phyloP scores from a whole-genome alignment of 2,329 filamentous ascomycete species.

The Parastagonospora avenae region DNA sequence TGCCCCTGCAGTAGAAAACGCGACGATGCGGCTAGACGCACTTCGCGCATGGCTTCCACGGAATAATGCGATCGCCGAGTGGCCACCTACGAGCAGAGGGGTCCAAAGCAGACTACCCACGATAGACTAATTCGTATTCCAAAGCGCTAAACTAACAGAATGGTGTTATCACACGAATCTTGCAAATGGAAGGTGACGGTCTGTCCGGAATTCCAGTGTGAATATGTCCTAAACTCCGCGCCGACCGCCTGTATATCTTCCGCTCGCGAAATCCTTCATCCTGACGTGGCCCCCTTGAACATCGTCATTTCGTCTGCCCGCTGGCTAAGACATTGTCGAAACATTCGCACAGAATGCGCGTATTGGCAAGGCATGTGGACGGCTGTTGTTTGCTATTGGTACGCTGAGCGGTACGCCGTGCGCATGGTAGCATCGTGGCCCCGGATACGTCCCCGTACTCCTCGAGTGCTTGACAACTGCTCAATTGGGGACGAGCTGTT shows the following conservation, averaged over 20 bases:
- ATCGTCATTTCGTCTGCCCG: not conserved
- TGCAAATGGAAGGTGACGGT: too few species aligned
- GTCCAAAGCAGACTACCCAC: too few species aligned
- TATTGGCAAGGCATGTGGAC: not conserved
- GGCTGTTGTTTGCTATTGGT: not conserved
- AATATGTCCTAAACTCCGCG: too few species aligned
- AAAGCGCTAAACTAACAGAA: too few species aligned
- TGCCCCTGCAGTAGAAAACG: conserved; percentile 11
- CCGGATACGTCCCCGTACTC: conserved; percentile 1
- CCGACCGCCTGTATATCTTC: too few species aligned
- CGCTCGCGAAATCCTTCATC: too few species aligned
- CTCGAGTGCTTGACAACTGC: not conserved
- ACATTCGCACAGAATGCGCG: not conserved
- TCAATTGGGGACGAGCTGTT: not conserved
- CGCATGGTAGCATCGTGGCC: conserved; percentile 1
- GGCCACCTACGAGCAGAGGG: too few species aligned
- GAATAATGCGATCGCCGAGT: too few species aligned
- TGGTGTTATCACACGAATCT: too few species aligned
- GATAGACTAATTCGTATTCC: too few species aligned
- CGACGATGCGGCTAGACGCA: conserved; percentile 10
- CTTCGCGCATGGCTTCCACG: conserved; percentile 8
- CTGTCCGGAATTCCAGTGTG: too few species aligned
- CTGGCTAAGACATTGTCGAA: not conserved
- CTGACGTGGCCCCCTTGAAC: not conserved
- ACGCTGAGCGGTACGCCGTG: not conserved